A percentile compares a stretch with the other conserved stretches of the same genome.
Conservation (phyloP, 2,329 filamentous ascomycete genomes). For the Venturia pyrina region DNA sequence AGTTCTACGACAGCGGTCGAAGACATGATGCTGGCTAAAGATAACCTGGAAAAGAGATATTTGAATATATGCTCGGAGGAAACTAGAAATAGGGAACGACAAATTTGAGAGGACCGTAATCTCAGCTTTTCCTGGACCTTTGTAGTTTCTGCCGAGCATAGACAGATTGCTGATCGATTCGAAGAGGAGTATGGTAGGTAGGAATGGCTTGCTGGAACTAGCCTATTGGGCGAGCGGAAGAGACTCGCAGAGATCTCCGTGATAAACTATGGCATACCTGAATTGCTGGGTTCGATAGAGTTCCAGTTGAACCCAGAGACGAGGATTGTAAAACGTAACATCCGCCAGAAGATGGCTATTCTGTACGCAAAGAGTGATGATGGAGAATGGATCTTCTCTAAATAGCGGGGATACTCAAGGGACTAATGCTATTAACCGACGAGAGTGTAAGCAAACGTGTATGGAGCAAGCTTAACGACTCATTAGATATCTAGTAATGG, state of each 20-base stretch:
- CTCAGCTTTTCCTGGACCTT: not conserved
- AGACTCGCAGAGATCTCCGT: not conserved
- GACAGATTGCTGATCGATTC: not conserved
- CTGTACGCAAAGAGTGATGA: not conserved
- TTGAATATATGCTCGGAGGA: not conserved
- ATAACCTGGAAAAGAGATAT: not conserved
- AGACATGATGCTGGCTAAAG: not conserved
- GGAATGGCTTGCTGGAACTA: not conserved
- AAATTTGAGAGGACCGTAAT: not conserved
- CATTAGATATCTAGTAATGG: not conserved
- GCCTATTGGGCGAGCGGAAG: not conserved
- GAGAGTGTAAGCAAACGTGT: not conserved
- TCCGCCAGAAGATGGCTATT: not conserved
- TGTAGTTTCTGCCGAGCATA: not conserved
- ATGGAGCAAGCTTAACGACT: not conserved
- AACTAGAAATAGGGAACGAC: too few relatives aligned
- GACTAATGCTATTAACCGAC: constrained; percentile 1
- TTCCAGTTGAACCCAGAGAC: not conserved
- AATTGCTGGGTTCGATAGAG: not conserved
- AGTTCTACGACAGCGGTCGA: constrained; percentile 1
- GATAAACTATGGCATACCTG: not conserved
- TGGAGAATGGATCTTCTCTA: not conserved
- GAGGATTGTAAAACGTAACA: not conserved
- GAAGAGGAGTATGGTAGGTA: not conserved
- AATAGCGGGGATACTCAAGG: not conserved